Conservation (phyloP, 2,329 filamentous ascomycete species). For the Diaporthe batatas region DNA sequence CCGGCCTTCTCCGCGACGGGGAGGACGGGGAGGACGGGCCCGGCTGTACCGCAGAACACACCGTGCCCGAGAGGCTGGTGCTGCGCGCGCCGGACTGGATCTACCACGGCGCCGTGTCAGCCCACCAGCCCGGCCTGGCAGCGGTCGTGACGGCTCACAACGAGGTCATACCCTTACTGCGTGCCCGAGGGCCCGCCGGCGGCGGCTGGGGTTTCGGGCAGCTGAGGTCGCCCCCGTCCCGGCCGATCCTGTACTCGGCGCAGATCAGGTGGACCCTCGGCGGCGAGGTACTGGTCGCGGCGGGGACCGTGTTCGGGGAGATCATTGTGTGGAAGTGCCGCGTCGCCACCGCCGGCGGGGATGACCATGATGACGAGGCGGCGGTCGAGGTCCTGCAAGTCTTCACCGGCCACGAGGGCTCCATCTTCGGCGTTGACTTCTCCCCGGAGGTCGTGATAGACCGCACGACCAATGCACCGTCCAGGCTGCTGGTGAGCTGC, state of each 20-base stretch:
- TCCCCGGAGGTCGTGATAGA: constrained; percentile 66
- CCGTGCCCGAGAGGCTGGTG: constrained; percentile 53
- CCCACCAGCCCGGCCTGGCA: constrained; percentile 57
- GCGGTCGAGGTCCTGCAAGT: constrained; percentile 63
- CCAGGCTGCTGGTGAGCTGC: constrained; percentile 85
- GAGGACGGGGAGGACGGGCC: constrained; percentile 23
- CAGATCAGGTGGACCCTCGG: constrained; percentile 74
- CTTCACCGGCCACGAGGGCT: constrained; percentile 84
- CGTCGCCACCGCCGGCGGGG: constrained; percentile 45
- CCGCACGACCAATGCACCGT: constrained; percentile 51
- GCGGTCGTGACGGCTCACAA: constrained; percentile 90
- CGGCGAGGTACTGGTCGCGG: constrained; percentile 78
- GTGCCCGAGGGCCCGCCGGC: constrained; percentile 44
- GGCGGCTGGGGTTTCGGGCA: constrained; percentile 58
- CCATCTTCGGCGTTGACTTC: constrained; percentile 90
- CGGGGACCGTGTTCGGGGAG: constrained; percentile 94
- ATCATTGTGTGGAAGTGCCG: constrained; percentile 88
- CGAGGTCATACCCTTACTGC: constrained; percentile 73
- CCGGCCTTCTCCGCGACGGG: constrained; percentile 49
- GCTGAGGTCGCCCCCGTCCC: constrained; percentile 71
- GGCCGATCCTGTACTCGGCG: constrained; percentile 90
- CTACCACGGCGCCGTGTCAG: constrained; percentile 73
- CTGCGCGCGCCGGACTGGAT: constrained; percentile 79
- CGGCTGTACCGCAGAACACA: not conserved
- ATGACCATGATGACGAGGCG: not conserved